Percentiles rank a stretch among this genome's conserved stretches.
Conservation (phyloP, 1,284 basidiomycete genomes). For the Puccinia horiana region DNA sequence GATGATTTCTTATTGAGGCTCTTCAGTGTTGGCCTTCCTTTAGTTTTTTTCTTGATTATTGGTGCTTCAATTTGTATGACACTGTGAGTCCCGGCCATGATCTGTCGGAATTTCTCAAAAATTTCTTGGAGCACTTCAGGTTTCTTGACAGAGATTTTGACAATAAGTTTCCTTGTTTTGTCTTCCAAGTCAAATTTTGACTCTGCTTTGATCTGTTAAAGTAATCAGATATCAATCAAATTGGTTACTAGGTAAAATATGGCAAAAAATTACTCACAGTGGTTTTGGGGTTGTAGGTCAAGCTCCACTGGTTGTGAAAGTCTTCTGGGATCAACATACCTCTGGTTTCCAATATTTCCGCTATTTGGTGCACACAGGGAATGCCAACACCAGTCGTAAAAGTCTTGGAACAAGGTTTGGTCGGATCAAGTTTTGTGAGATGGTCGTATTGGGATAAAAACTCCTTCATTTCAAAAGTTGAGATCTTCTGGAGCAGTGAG, state of each 20-base stretch:
- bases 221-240: background rate
- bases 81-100: background rate
- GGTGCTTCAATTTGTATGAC: background rate
- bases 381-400: background rate
- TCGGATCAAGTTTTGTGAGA: background rate
- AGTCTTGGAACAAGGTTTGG: background rate
- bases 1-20: background rate
- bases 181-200: background rate
- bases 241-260: background rate
- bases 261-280: background rate
- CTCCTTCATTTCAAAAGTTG: background rate
- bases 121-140: background rate
- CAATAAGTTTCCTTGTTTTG: background rate
- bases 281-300: too few species aligned
- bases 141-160: background rate
- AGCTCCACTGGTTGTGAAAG: background rate
- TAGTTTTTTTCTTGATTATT: background rate
- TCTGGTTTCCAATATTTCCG: background rate
- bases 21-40: background rate
- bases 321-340: background rate
- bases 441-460: background rate
- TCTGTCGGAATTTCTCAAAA: background rate
- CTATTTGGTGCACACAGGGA: background rate
- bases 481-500: background rate
- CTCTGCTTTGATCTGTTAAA: background rate